Base-by-base conservation (phyloP, 176 grass and related monocot genomes). In the Oryza brachyantha region DNA sequence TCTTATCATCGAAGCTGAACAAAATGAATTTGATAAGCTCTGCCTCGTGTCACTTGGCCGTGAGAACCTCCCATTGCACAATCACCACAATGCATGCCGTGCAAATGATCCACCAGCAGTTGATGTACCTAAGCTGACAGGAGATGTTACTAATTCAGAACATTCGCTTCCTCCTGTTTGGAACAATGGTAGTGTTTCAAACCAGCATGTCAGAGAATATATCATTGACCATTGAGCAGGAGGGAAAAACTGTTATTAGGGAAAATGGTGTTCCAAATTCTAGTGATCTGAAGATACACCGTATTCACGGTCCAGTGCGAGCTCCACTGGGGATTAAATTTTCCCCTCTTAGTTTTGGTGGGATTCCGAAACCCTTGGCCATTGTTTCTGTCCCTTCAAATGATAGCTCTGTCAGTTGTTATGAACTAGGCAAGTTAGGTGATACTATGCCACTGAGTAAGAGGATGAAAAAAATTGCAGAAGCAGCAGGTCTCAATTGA, bases 291-390 rank as follows among this genome's bases (percentile, higher is more conserved):
- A 93, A 83, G 72, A 90, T 68, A 77, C 35, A 87, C 25, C 64
- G 68, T 63, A 43, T 46, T 41, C 82, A 74, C 87, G 52, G 46
- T 70, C 75, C 73, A 13, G 45, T 66, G 19, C 70, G 88, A 64
- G 92, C 92, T 75, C 96, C 92, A 37, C 88, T 93, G 81, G 92
- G 96, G 34, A 91, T 93, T 77, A 90, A 85, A 11, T 91, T 99
- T 71, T 82, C 81, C 43, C 66, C 79, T 83, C 66, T 82, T 37
- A 91, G 79, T 87, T 80, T 83, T 29, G 81, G 74, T 70, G 74
- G 86, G 74, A 69, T 86, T 40, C 75, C 28, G 62, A 95, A 81
- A 78, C 69, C 74, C 24, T 90, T n/a, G n/a, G n/a, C n/a, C n/a
- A n/a, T n/a, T n/a, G n/a, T 60, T 90, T 84, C 73, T 77, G 34